Percentiles rank a stretch among this genome's conserved stretches.
Conservation (phyloP, 2,329 filamentous ascomycete species). For the Fusarium lateritium region DNA sequence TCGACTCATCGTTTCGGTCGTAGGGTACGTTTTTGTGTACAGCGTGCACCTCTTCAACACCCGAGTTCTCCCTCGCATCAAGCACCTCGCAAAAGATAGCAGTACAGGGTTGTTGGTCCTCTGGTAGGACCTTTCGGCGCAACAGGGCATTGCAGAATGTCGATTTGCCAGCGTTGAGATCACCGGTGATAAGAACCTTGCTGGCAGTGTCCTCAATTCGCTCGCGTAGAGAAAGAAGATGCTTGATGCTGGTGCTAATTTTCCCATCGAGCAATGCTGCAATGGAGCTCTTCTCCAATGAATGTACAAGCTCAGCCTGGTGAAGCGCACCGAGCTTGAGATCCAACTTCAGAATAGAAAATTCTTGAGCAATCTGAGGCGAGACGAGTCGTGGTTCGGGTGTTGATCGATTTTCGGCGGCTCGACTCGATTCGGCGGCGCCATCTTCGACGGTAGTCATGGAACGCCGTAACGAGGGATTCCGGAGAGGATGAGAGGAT, state of each 20-base stretch:
- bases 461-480: conserved; percentile 74
- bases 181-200: conserved; percentile 95
- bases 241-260: conserved; percentile 93
- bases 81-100: conserved; percentile 98
- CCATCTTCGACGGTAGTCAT: conserved; percentile 75
- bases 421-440: conserved; percentile 79
- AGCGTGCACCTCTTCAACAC: conserved; percentile 94
- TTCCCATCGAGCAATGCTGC: conserved; percentile 93
- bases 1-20: conserved; percentile 91
- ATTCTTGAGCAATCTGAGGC: conserved; percentile 94
- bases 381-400: conserved; percentile 88
- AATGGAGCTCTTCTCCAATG: conserved; percentile 91
- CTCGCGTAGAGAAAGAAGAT: conserved; percentile 87
- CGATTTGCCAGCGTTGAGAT: conserved; percentile 97
- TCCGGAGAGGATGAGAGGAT: conserved; percentile 58
- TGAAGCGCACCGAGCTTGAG: conserved; percentile 89
- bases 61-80: conserved; percentile 90
- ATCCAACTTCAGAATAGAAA: conserved; percentile 95
- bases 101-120: conserved; percentile 98
- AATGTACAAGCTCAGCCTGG: conserved; percentile 93
- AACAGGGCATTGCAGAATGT: conserved; percentile 99
- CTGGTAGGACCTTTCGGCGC: conserved; percentile 90
- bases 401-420: conserved; percentile 72
- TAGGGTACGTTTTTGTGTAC: conserved; percentile 87
- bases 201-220: conserved; percentile 97